These are phyloP conservation scores for Kodamaea hsintzibuensis DNA, from an alignment of 805 yeast genomes.

Conservation along the genomic window DNA sequence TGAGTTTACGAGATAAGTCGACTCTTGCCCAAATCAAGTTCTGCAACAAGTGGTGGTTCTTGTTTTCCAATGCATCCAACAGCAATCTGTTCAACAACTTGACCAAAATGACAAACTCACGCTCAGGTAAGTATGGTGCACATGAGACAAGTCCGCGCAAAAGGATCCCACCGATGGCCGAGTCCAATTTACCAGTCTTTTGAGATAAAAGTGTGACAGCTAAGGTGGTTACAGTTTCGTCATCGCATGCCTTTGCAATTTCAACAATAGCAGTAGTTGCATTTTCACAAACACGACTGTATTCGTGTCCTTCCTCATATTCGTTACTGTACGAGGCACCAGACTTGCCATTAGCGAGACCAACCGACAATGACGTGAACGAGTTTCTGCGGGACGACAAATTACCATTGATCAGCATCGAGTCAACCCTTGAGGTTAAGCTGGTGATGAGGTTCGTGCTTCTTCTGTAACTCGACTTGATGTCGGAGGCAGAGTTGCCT, in stretches of 20 bases:
- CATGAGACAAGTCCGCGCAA: slow-evolving; percentile 63
- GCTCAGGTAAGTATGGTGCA: slow-evolving; percentile 59
- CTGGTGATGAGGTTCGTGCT: slow-evolving; percentile 3
- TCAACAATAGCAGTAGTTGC: slow-evolving; percentile 68
- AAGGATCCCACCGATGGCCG: slow-evolving; percentile 55
- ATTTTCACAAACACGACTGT: slow-evolving; percentile 53
- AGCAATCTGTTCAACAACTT: slow-evolving; percentile 56
- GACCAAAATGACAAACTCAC: slow-evolving; percentile 66
- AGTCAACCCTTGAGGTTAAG: background rate
- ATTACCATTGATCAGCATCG: background rate
- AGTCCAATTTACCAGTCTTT: slow-evolving; percentile 53
- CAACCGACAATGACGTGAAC: slow-evolving; percentile 3
- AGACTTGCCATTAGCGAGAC: background rate
- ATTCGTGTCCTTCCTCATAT: slow-evolving; percentile 20
- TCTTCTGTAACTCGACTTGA: slow-evolving; percentile 7
- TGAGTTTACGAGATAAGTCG: slow-evolving; percentile 43
- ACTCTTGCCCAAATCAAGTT: slow-evolving; percentile 54
- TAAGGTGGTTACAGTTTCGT: slow-evolving; percentile 70
- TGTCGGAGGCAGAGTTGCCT: slow-evolving; percentile 30
- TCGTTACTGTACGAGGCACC: background rate
- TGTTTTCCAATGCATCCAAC: slow-evolving; percentile 42
- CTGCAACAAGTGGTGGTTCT: slow-evolving; percentile 36
- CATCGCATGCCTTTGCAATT: slow-evolving; percentile 65
- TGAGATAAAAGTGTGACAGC: slow-evolving; percentile 83
- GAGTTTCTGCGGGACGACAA: slow-evolving; percentile 5